Evolutionary conservation across 257 asterid species (phyloP).

Genomic region (Craterostigma plantagineum): DNA sequence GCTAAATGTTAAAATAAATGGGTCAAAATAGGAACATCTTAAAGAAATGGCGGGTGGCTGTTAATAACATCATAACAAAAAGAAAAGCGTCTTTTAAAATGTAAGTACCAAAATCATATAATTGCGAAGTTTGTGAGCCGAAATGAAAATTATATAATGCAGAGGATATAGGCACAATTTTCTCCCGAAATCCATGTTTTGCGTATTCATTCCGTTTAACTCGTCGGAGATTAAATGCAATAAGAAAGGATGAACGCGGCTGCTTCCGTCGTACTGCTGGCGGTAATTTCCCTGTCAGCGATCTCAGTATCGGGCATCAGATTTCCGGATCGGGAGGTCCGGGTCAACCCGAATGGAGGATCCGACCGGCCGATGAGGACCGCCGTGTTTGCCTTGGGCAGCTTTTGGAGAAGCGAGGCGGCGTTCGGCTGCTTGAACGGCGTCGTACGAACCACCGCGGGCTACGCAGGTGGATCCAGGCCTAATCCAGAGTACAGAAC

Average conservation of each 20-base stretch:
- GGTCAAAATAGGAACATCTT: too few species aligned
- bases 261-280: constrained; percentile 13
- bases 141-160: too few species aligned
- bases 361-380: constrained; percentile 35
- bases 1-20: too few species aligned
- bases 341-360: constrained; percentile 12
- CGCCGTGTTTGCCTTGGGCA: constrained; percentile 76
- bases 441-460: constrained; percentile 59
- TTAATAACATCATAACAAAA: too few species aligned
- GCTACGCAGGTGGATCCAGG: constrained; percentile 75
- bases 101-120: too few species aligned
- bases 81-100: too few species aligned
- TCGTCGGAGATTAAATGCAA: too few species aligned
- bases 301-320: constrained; percentile 38
- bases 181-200: too few species aligned
- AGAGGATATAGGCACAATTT: too few species aligned
- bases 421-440: constrained; percentile 80
- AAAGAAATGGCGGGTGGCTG: too few species aligned
- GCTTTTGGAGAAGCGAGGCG: constrained; percentile 97
- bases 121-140: too few species aligned
- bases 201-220: too few species aligned
- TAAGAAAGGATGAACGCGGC: constrained; percentile 15
- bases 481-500: constrained; percentile 69
- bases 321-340: constrained; percentile 38
- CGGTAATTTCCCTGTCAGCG: constrained; percentile 14